Conservation (phyloP, 2,329 filamentous ascomycete species). For the Fusarium sacchari region DNA sequence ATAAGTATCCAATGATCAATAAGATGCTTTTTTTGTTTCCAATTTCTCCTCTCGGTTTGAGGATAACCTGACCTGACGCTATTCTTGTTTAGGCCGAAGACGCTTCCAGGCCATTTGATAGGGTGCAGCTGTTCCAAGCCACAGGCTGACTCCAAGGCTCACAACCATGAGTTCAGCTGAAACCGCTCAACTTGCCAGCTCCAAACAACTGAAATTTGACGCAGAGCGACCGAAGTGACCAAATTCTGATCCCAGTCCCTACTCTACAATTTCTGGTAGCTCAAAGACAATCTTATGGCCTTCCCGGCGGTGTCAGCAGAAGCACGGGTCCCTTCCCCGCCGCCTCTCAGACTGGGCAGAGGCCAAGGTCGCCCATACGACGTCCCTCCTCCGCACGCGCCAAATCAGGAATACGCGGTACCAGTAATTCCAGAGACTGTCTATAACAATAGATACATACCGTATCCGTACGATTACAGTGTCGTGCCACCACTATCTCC, state of each 20-base stretch:
- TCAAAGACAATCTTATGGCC: background rate
- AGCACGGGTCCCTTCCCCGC: background rate
- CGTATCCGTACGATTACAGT: background rate
- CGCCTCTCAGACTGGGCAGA: background rate
- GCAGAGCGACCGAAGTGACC: rapidly evolving
- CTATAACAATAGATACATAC: background rate
- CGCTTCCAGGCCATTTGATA: background rate
- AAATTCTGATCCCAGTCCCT: rapidly evolving
- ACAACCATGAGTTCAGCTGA: background rate
- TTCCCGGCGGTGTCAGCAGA: background rate
- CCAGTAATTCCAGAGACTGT: background rate
- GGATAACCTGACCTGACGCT: background rate
- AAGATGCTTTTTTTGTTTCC: rapidly evolving
- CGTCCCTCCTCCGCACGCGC: background rate
- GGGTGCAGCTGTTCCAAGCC: background rate
- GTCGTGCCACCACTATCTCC: background rate
- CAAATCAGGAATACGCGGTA: background rate
- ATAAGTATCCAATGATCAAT: background rate
- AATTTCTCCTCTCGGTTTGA: background rate
- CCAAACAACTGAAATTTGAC: rapidly evolving
- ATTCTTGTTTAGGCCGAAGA: background rate
- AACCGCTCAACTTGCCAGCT: background rate
- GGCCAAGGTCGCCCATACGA: background rate
- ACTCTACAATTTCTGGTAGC: background rate
- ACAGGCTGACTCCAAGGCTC: background rate